These are phyloP conservation scores for Syncephalastrum monosporum DNA, from an alignment of 371 early-diverging fungal species.

Conservation along the genomic window DNA sequence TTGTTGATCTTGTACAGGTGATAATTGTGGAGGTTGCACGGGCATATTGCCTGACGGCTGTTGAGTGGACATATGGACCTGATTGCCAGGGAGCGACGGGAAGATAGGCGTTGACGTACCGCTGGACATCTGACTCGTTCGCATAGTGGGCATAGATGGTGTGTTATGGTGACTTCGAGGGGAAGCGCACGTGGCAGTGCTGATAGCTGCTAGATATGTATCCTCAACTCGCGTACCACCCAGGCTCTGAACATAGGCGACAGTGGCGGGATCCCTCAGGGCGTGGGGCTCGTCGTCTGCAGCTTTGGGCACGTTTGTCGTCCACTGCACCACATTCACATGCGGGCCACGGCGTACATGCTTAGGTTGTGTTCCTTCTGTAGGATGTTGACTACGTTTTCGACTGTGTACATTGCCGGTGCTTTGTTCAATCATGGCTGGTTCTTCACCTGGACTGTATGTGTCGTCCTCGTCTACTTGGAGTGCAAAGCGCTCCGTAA, in stretches of 20 bases:
- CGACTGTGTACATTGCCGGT: not conserved
- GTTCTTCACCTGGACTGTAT: not conserved
- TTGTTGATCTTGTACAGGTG: slow-evolving; percentile 6
- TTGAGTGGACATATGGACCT: not conserved
- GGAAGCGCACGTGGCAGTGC: not conserved
- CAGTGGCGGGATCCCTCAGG: not conserved
- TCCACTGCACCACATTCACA: too few relatives aligned
- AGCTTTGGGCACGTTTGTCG: too few relatives aligned
- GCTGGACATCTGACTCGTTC: not conserved
- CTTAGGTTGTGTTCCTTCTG: not conserved
- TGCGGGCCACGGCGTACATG: too few relatives aligned
- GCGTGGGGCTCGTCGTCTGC: not conserved
- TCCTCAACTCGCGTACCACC: not conserved
- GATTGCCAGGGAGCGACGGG: not conserved
- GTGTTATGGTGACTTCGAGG: too few relatives aligned
- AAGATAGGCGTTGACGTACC: not conserved
- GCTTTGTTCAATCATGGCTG: slow-evolving; percentile 8
- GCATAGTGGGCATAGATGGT: too few relatives aligned
- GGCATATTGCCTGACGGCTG: not conserved
- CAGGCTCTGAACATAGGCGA: not conserved
- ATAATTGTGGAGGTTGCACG: not conserved
- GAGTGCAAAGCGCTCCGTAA: slow-evolving; percentile 12
- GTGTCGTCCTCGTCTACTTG: slow-evolving; percentile 5
- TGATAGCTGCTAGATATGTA: not conserved
- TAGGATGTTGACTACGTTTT: slow-evolving; percentile 7